phyloP scores from a whole-genome alignment of 2,329 filamentous ascomycete genomes.

The Raffaelea deltoideospora region DNA sequence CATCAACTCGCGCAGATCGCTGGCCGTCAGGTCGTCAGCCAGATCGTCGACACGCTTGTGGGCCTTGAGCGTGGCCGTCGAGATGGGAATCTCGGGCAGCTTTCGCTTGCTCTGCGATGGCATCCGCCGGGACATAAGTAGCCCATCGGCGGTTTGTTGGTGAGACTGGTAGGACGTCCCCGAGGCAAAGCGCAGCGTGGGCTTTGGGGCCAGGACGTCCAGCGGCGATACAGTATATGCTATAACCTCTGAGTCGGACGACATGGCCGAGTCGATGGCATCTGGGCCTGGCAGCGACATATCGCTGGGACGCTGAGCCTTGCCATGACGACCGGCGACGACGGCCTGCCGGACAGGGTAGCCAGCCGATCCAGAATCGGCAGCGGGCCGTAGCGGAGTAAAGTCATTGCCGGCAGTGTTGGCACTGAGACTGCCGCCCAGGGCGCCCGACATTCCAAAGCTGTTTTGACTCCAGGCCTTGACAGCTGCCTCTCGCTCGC shows the following conservation, averaged over 20 bases:
- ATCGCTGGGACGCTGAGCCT: conserved; percentile 50
- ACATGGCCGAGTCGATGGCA: conserved; percentile 64
- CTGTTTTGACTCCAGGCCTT: conserved; percentile 55
- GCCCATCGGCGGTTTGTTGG: conserved; percentile 15
- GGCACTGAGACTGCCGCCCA: too few relatives aligned
- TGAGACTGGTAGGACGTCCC: conserved; percentile 16
- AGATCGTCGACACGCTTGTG: conserved; percentile 54
- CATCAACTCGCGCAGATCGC: conserved; percentile 74
- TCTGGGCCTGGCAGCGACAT: conserved; percentile 59
- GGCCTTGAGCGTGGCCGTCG: conserved; percentile 44
- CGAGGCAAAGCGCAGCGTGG: conserved; percentile 60
- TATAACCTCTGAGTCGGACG: conserved; percentile 56
- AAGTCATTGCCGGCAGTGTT: conserved; percentile 23
- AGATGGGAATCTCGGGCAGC: conserved; percentile 32
- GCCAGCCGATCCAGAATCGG: conserved; percentile 43
- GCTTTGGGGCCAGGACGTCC: conserved; percentile 70
- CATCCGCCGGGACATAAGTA: conserved; percentile 29
- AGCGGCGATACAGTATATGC: conserved; percentile 71
- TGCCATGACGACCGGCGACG: conserved; percentile 10
- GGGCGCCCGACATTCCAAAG: too few relatives aligned
- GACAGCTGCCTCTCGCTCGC: conserved; percentile 73
- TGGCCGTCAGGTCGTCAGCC: conserved; percentile 73
- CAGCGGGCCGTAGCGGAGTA: conserved; percentile 48
- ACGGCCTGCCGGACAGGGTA: conserved; percentile 37
- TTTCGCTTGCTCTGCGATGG: conserved; percentile 37